Evolutionary conservation across 2,329 filamentous ascomycete species (phyloP).

Genomic region (Xylariaceae sp.): DNA sequence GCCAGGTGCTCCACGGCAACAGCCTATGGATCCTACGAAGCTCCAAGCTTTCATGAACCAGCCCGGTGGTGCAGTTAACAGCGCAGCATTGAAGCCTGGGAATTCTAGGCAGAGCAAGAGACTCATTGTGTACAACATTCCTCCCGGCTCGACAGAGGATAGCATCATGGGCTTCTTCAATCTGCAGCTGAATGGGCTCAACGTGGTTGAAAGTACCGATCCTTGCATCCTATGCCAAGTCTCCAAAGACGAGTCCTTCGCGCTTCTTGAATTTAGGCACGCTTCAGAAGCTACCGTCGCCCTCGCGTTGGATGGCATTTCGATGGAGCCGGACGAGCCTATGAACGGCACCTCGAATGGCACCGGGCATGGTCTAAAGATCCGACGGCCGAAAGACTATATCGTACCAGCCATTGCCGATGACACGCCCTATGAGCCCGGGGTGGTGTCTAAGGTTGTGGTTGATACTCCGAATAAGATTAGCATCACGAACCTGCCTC

Average conservation of each 20-base stretch:
- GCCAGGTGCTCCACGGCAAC: conserved; percentile 90
- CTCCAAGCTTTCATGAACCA: conserved; percentile 96
- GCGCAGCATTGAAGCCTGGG: conserved; percentile 82
- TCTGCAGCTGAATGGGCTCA: conserved; percentile 93
- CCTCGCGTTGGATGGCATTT: conserved; percentile 84
- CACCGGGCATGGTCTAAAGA: conserved; percentile 63
- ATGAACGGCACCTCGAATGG: conserved; percentile 55
- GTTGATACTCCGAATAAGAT: conserved; percentile 95
- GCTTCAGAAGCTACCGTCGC: conserved; percentile 88
- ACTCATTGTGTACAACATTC: conserved; percentile 83
- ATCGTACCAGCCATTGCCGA: conserved; percentile 83
- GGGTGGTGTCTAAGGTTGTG: conserved; percentile 77
- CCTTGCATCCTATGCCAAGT: conserved; percentile 85
- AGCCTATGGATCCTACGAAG: conserved; percentile 92
- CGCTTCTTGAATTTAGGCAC: conserved; percentile 87
- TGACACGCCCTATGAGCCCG: conserved; percentile 72
- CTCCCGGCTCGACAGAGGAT: conserved; percentile 73
- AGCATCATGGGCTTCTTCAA: conserved; percentile 86
- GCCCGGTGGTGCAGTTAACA: conserved; percentile 70
- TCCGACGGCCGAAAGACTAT: conserved; percentile 93
- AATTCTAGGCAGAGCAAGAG: conserved; percentile 95
- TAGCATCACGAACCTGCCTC: conserved; percentile 84
- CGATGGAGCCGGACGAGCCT: conserved; percentile 75
- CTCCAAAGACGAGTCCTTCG: conserved; percentile 77
- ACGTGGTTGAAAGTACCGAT: conserved; percentile 81